phyloP scores from a whole-genome alignment of 148 eudicot species.

The Beta vulgaris region DNA sequence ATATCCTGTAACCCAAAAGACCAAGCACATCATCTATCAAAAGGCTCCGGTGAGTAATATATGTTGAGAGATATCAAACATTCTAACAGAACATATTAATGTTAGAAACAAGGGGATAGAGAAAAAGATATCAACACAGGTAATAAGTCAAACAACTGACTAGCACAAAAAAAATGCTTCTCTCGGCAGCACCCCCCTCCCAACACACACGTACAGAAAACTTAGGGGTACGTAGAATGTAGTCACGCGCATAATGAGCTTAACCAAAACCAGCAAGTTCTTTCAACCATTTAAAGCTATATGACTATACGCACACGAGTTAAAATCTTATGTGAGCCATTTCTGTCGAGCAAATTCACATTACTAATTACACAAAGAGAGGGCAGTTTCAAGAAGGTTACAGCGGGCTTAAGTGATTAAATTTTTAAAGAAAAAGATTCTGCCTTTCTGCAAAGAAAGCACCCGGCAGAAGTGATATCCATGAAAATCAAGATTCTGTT shows the following conservation, averaged over 20 bases:
- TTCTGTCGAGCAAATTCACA: neutral
- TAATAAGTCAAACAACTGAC: too few relatives aligned
- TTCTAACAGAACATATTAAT: too few relatives aligned
- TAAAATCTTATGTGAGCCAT: neutral
- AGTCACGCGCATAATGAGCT: neutral
- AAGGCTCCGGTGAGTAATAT: neutral
- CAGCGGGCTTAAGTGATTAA: neutral
- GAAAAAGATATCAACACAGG: neutral
- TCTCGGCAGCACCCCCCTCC: too few relatives aligned
- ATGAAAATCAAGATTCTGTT: neutral
- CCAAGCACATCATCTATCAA: neutral
- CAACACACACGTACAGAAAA: too few relatives aligned
- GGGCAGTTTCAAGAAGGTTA: neutral
- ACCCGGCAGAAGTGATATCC: neutral
- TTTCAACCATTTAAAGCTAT: too few relatives aligned
- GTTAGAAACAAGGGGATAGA: neutral
- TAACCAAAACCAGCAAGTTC: neutral
- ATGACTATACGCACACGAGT: neutral
- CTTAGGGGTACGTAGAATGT: neutral
- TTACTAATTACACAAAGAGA: neutral
- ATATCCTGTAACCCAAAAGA: slow-evolving; percentile 22
- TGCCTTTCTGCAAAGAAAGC: neutral
- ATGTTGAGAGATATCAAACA: neutral
- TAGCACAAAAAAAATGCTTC: too few relatives aligned
- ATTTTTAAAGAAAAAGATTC: neutral